Conservation (phyloP, 2,329 filamentous ascomycete species). For the Colletotrichum tofieldiae region DNA sequence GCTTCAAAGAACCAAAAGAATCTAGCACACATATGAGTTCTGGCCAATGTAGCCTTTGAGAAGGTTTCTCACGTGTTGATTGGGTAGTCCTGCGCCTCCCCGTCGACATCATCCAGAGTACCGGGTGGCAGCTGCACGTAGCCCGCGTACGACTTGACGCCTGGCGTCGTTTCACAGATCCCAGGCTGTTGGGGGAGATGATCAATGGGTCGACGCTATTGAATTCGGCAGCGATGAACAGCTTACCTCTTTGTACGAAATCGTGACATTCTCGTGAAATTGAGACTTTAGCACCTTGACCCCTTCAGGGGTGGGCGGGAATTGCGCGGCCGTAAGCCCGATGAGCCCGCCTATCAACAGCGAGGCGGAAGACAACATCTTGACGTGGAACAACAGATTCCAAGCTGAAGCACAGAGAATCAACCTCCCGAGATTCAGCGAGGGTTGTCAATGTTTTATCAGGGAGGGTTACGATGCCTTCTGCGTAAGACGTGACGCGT, state of each 20-base stretch:
- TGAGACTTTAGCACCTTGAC: slow-evolving; percentile 69
- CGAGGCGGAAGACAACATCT: slow-evolving; percentile 8
- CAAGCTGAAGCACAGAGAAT: no score
- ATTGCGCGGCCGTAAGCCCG: slow-evolving; percentile 48
- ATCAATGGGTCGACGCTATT: slow-evolving; percentile 36
- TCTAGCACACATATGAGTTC: slow-evolving; percentile 12
- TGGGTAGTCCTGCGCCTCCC: slow-evolving; percentile 62
- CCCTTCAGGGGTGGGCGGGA: slow-evolving; percentile 50
- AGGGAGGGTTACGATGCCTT: no score
- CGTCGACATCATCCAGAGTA: slow-evolving; percentile 54
- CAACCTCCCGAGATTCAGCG: no score
- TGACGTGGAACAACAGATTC: background rate
- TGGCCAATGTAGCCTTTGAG: background rate
- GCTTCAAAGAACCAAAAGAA: slow-evolving; percentile 51
- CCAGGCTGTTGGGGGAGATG: slow-evolving; percentile 61
- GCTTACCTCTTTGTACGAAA: slow-evolving; percentile 72
- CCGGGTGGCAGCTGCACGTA: slow-evolving; percentile 71
- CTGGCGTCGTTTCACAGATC: slow-evolving; percentile 70
- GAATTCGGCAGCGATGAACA: background rate
- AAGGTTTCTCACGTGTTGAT: slow-evolving; percentile 60
- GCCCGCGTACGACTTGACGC: slow-evolving; percentile 76
- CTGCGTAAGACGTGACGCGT: slow-evolving; percentile 23
- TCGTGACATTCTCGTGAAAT: slow-evolving; percentile 72
- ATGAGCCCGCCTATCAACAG: slow-evolving; percentile 45
- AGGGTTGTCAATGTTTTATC: background rate